A percentile compares a stretch with the other conserved stretches of the same genome.
These are phyloP conservation scores for Citrus sp. DNA, from an alignment of 345 rosid species.

Conservation along the genomic window DNA sequence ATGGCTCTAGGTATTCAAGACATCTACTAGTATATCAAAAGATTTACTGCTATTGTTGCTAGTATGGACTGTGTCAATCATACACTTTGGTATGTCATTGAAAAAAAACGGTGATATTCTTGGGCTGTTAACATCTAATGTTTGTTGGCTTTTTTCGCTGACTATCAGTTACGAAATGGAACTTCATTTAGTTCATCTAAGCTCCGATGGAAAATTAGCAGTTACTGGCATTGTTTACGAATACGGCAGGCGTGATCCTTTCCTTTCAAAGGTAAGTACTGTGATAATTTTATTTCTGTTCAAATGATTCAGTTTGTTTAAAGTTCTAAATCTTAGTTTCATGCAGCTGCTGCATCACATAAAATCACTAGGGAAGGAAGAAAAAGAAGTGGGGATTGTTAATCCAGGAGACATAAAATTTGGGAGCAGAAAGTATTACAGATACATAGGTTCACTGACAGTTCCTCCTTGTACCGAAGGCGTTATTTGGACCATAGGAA, in stretches of 20 bases:
- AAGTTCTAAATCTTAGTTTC: neutral
- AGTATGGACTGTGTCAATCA: too few relatives aligned
- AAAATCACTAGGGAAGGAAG: conserved; percentile 25
- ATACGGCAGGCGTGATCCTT: conserved; percentile 54
- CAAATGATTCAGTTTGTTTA: neutral
- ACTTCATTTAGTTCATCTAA: conserved; percentile 60
- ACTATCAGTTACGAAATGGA: conserved; percentile 44
- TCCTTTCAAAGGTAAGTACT: conserved; percentile 43
- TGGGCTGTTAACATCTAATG: too few relatives aligned
- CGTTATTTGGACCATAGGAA: conserved; percentile 58
- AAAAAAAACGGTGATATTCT: too few relatives aligned
- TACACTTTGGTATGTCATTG: too few relatives aligned
- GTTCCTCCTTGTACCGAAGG: conserved; percentile 79
- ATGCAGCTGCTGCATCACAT: conserved; percentile 44
- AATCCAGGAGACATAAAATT: conserved; percentile 49
- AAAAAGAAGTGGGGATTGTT: conserved; percentile 34
- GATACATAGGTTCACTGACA: conserved; percentile 73
- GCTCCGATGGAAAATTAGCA: conserved; percentile 33
- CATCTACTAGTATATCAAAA: neutral
- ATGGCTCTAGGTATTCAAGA: conserved; percentile 42
- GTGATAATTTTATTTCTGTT: neutral
- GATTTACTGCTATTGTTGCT: too few relatives aligned
- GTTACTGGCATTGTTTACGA: conserved; percentile 51
- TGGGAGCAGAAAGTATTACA: conserved; percentile 50
- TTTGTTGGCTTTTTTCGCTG: neutral